These are phyloP conservation scores for Clonostachys solani DNA, from an alignment of 2,329 filamentous ascomycete genomes.

Conservation along the genomic window DNA sequence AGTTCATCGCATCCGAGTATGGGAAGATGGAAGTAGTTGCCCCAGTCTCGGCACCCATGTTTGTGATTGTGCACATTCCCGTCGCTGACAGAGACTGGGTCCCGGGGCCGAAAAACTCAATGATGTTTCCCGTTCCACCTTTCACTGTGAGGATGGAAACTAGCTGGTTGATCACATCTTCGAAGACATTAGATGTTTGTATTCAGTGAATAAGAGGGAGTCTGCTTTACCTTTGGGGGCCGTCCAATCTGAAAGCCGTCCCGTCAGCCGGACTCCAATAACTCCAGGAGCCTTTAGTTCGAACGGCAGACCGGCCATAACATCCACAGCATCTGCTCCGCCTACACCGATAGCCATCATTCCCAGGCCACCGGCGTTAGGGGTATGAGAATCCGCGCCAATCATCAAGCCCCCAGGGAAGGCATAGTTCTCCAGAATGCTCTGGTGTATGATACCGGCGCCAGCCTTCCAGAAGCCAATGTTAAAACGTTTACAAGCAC, in stretches of 20 bases:
- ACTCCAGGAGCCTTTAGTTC: conserved; percentile 57
- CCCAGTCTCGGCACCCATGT: conserved; percentile 47
- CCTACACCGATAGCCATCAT: neutral
- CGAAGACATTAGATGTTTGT: neutral
- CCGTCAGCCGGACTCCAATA: conserved; percentile 72
- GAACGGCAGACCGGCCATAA: neutral
- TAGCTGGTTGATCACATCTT: conserved; percentile 66
- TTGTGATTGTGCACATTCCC: conserved; percentile 66
- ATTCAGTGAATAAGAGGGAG: no score
- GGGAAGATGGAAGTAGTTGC: conserved; percentile 73
- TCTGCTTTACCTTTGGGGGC: conserved; percentile 53
- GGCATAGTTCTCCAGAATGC: neutral
- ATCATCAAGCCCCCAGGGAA: conserved; percentile 2
- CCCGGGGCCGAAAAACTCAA: conserved; percentile 59
- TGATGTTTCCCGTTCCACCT: conserved; percentile 71
- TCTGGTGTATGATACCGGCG: neutral
- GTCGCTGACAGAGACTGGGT: conserved; percentile 63
- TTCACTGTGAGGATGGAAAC: conserved; percentile 75
- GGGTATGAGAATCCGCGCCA: neutral
- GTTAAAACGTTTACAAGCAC: neutral
- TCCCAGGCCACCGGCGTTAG: neutral
- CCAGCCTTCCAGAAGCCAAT: neutral
- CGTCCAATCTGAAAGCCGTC: conserved; percentile 68
- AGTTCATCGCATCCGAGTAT: conserved; percentile 77
- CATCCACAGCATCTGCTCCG: neutral